Conservation (phyloP, 176 grass and related monocot genomes). For the Phoenix roebelenii region DNA sequence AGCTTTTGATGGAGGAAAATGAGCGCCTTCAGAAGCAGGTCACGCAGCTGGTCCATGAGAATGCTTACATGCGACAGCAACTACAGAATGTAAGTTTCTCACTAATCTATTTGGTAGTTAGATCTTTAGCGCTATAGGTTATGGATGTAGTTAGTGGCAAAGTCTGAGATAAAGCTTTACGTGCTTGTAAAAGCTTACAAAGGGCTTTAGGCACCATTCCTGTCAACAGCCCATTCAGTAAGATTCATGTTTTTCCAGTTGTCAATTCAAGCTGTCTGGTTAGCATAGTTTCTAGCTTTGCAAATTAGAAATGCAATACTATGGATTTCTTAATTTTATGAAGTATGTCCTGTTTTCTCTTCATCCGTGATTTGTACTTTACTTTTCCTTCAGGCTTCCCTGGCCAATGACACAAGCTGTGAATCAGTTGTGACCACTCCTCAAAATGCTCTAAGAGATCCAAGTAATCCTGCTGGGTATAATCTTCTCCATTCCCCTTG, state of each 20-base stretch:
- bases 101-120: neutral
- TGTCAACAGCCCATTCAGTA: no score
- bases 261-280: no score
- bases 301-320: neutral
- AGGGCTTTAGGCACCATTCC: no score
- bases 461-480: slow-evolving; percentile 12
- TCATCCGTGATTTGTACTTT: neutral
- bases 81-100: slow-evolving; percentile 63
- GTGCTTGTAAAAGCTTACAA: no score
- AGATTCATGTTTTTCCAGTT: no score
- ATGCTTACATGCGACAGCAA: slow-evolving; percentile 86
- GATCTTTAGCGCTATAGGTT: neutral
- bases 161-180: no score
- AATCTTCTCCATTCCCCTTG: neutral
- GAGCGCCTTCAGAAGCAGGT: slow-evolving; percentile 97
- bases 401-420: neutral
- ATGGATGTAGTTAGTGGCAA: no score
- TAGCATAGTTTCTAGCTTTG: no score
- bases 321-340: neutral
- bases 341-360: neutral
- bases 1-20: slow-evolving; percentile 98
- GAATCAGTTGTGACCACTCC: slow-evolving; percentile 6
- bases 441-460: neutral
- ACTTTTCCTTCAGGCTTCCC: slow-evolving; percentile 5
- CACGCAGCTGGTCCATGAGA: slow-evolving; percentile 77